These are phyloP conservation scores for Akanthomyces muscarius DNA, from an alignment of 2,329 filamentous ascomycete genomes.

Conservation along the genomic window DNA sequence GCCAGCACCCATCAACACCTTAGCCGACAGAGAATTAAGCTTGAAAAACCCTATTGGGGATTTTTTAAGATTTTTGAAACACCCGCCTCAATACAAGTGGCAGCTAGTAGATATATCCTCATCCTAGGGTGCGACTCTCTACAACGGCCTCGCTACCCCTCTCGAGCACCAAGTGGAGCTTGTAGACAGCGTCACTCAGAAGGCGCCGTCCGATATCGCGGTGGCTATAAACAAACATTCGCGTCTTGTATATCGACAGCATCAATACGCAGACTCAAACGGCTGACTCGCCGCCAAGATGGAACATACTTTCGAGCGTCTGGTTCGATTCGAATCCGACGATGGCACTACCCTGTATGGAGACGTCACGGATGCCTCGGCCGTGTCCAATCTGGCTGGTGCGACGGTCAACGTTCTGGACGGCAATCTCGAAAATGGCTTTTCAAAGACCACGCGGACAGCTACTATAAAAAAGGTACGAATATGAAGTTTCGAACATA, in stretches of 20 bases:
- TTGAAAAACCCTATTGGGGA: too few relatives aligned
- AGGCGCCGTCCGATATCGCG: background rate
- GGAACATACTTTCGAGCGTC: background rate
- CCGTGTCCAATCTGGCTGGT: background rate
- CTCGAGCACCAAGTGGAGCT: background rate
- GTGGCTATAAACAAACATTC: background rate
- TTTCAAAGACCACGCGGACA: background rate
- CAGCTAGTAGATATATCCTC: background rate
- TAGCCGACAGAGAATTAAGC: too few relatives aligned
- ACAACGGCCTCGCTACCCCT: background rate
- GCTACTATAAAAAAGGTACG: background rate
- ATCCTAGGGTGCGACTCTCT: background rate
- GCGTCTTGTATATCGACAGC: background rate
- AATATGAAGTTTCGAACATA: rapidly evolving
- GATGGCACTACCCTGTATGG: background rate
- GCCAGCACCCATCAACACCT: too few relatives aligned
- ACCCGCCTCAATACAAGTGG: too few relatives aligned
- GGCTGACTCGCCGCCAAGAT: background rate
- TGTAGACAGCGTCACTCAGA: background rate
- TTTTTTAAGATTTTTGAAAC: too few relatives aligned
- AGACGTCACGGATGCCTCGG: background rate
- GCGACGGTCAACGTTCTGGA: background rate
- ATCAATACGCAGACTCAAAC: background rate
- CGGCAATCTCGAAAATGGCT: background rate
- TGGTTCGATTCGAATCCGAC: background rate